These are phyloP conservation scores for Cyclotella sp. DNA, from an alignment of 108 stramenopile species.

Conservation along the genomic window DNA sequence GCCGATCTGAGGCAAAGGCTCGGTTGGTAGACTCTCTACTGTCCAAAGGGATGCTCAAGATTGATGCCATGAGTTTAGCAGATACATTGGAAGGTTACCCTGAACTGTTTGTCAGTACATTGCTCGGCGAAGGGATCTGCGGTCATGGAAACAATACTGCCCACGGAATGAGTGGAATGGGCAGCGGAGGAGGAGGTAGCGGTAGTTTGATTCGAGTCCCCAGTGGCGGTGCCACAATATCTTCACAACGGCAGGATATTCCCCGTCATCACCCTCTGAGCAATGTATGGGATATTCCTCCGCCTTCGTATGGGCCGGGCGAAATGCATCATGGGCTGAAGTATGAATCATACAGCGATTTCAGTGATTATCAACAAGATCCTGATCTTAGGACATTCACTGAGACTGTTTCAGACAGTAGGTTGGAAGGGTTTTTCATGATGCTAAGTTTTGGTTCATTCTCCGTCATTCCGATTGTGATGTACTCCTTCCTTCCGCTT, in stretches of 20 bases:
- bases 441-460: slow-evolving; percentile 75
- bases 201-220: slow-evolving; percentile 27
- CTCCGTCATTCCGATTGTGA: slow-evolving; percentile 65
- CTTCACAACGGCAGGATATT: background rate
- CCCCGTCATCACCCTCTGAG: slow-evolving; percentile 1
- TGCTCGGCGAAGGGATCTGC: slow-evolving; percentile 42
- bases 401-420: slow-evolving; percentile 56
- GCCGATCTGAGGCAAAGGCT: slow-evolving; percentile 68
- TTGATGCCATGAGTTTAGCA: slow-evolving; percentile 88
- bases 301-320: slow-evolving; percentile 28
- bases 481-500: slow-evolving; percentile 49
- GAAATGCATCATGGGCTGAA: slow-evolving; percentile 22
- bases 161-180: slow-evolving; percentile 16
- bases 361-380: slow-evolving; percentile 42
- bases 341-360: slow-evolving; percentile 36
- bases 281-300: slow-evolving; percentile 31
- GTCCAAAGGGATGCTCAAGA: slow-evolving; percentile 75
- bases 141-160: slow-evolving; percentile 2
- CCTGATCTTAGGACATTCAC: slow-evolving; percentile 40
- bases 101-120: slow-evolving; percentile 74
- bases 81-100: slow-evolving; percentile 88
- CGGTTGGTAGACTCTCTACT: slow-evolving; percentile 73
- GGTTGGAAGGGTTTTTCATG: slow-evolving; percentile 72
- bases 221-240: slow-evolving; percentile 10
- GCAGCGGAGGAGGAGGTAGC: slow-evolving; percentile 28